Evolutionary conservation across 768 basidiomycete species (phyloP).

Genomic region (Lactarius psammicola): DNA sequence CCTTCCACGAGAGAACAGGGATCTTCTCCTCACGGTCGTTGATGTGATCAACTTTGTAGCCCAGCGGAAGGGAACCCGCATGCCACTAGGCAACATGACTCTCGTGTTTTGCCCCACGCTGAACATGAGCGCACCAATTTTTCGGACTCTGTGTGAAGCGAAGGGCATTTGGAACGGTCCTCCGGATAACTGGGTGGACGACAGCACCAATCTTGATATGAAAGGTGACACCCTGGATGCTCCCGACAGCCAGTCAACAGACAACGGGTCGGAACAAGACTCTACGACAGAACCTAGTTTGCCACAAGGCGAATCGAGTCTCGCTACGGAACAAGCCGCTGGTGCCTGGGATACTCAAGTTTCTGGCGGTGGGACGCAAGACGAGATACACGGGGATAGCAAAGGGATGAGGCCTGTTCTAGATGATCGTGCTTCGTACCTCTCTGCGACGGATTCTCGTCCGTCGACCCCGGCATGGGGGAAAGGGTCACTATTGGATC

Average conservation of each 20-base stretch:
- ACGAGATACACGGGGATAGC: constrained; percentile 5
- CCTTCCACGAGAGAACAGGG: constrained; percentile 78
- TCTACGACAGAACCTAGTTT: constrained; percentile 4
- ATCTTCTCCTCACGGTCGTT: constrained; percentile 78
- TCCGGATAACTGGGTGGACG: constrained; percentile 26
- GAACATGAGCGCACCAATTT: constrained; percentile 69
- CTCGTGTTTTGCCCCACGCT: constrained; percentile 87
- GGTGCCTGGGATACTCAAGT: constrained; percentile 1
- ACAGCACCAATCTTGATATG: not conserved
- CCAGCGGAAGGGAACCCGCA: constrained; percentile 72
- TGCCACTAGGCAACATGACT: constrained; percentile 88
- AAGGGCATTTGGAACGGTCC: constrained; percentile 59
- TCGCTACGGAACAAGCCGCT: constrained; percentile 3
- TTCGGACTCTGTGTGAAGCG: constrained; percentile 72
- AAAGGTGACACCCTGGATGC: constrained; percentile 8
- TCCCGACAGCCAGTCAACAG: constrained; percentile 1
- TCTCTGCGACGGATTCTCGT: constrained; percentile 23
- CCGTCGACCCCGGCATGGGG: constrained; percentile 26
- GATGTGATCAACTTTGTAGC: constrained; percentile 79
- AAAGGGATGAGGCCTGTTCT: not conserved
- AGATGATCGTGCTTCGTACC: constrained; percentile 20
- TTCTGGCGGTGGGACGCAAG: constrained; percentile 3
- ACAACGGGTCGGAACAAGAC: constrained; percentile 11
- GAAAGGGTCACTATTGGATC: constrained; percentile 22
- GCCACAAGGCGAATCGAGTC: constrained; percentile 11